phyloP scores from a whole-genome alignment of 1,284 basidiomycete genomes.

The Trametes hirsuta region DNA sequence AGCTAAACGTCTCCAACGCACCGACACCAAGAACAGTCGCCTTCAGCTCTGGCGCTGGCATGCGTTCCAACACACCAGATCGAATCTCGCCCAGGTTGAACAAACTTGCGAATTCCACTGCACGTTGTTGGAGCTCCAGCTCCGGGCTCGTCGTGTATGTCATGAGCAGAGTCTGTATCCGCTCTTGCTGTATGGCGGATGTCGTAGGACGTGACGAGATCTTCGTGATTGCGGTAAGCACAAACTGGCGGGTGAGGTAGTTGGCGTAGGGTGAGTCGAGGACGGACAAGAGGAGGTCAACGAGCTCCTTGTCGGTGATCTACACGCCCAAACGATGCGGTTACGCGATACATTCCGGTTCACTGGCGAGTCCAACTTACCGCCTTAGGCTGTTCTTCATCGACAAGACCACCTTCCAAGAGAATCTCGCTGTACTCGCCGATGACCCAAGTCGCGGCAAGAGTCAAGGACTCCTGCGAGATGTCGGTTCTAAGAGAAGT shows the following conservation, averaged over 20 bases:
- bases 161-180: slow-evolving; percentile 77
- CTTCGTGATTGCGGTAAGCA: slow-evolving; percentile 90
- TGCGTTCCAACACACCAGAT: slow-evolving; percentile 93
- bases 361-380: slow-evolving; percentile 42
- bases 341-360: neutral
- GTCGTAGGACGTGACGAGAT: slow-evolving; percentile 80
- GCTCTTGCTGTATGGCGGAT: slow-evolving; percentile 69
- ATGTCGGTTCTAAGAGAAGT: slow-evolving; percentile 88
- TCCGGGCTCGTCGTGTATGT: slow-evolving; percentile 86
- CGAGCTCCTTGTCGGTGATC: slow-evolving; percentile 81
- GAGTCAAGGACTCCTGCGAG: slow-evolving; percentile 94
- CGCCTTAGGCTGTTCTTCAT: slow-evolving; percentile 80
- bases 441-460: slow-evolving; percentile 94
- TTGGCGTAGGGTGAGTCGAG: slow-evolving; percentile 96
- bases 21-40: slow-evolving; percentile 91
- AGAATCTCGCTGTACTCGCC: slow-evolving; percentile 96
- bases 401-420: slow-evolving; percentile 86
- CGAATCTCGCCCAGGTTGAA: slow-evolving; percentile 77
- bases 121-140: slow-evolving; percentile 94
- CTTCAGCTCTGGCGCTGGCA: slow-evolving; percentile 97
- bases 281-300: slow-evolving; percentile 87
- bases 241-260: slow-evolving; percentile 89
- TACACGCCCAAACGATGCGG: slow-evolving; percentile 34
- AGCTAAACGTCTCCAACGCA: slow-evolving; percentile 42
- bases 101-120: slow-evolving; percentile 92